These are phyloP conservation scores for Phytophthora ohioensis DNA, from an alignment of 352 stramenopile species.

Conservation along the genomic window DNA sequence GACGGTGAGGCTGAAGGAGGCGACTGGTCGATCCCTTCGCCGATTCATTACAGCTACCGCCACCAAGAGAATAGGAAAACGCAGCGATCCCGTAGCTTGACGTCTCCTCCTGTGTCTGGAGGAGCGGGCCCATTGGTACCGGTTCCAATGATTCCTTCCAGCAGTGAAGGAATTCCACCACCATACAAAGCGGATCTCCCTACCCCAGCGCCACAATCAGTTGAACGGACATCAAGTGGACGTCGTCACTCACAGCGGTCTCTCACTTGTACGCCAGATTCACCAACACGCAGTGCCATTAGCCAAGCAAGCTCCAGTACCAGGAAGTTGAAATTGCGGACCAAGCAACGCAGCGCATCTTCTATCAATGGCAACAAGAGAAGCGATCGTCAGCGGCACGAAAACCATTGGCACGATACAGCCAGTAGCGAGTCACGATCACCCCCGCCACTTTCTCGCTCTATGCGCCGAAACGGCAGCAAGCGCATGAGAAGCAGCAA, in stretches of 20 bases:
- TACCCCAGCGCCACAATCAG: slow-evolving; percentile 6
- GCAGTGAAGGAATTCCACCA: slow-evolving; percentile 32
- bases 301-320: slow-evolving; percentile 33
- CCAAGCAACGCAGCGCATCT: slow-evolving; percentile 26
- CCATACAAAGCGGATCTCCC: slow-evolving; percentile 10
- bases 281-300: slow-evolving; percentile 31
- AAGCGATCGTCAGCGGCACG: slow-evolving; percentile 11
- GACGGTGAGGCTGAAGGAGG: slow-evolving; percentile 25
- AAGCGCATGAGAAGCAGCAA: slow-evolving; percentile 27
- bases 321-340: slow-evolving; percentile 18
- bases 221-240: slow-evolving; percentile 30
- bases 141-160: slow-evolving; percentile 31
- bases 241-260: slow-evolving; percentile 26
- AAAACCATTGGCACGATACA: slow-evolving; percentile 31
- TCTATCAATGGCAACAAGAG: slow-evolving; percentile 20
- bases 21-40: slow-evolving; percentile 37
- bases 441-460: slow-evolving; percentile 21
- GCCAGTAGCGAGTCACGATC: slow-evolving; percentile 36
- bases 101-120: slow-evolving; percentile 26
- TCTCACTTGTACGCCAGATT: slow-evolving; percentile 10
- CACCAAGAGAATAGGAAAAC: slow-evolving; percentile 18
- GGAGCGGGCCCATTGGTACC: slow-evolving; percentile 26
- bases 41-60: slow-evolving; percentile 8
- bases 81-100: slow-evolving; percentile 21
- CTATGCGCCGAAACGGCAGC: slow-evolving; percentile 8